phyloP scores from a whole-genome alignment of 2,329 filamentous ascomycete species.

The Emergomyces pasteurianus region DNA sequence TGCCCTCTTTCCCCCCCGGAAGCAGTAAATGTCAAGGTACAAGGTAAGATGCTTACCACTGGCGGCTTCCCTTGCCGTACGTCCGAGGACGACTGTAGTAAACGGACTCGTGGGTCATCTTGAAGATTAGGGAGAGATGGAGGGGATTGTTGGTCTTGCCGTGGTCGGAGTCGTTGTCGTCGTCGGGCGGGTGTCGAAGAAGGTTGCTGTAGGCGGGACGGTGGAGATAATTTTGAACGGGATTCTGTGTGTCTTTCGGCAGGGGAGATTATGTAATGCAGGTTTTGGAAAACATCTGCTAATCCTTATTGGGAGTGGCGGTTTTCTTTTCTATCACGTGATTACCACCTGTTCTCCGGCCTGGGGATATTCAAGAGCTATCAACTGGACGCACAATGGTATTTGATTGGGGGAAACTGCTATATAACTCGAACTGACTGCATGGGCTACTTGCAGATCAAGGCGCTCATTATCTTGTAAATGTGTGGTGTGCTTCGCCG shows the following conservation, averaged over 20 bases:
- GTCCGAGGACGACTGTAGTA: slow-evolving; percentile 97
- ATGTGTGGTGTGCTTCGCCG: background rate
- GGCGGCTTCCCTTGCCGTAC: slow-evolving; percentile 93
- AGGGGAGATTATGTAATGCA: background rate
- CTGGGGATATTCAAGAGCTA: background rate
- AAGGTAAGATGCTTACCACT: slow-evolving; percentile 56
- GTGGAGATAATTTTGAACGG: background rate
- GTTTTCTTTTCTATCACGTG: background rate
- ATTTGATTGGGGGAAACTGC: background rate
- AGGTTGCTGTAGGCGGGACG: background rate
- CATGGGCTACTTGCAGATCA: background rate
- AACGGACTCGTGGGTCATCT: slow-evolving; percentile 87
- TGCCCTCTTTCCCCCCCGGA: background rate
- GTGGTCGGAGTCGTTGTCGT: slow-evolving; percentile 13
- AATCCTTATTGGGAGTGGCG: background rate
- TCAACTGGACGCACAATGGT: background rate
- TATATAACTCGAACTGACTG: background rate
- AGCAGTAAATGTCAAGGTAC: slow-evolving; percentile 6
- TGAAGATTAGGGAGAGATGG: slow-evolving; percentile 35
- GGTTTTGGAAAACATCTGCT: background rate
- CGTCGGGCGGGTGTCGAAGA: slow-evolving; percentile 19
- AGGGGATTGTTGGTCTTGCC: slow-evolving; percentile 11
- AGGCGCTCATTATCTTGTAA: background rate
- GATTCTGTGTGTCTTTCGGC: background rate
- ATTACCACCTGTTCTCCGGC: no score